These are phyloP conservation scores for Arthrobotrys megalospora DNA, from an alignment of 2,329 filamentous ascomycete species.

Conservation along the genomic window DNA sequence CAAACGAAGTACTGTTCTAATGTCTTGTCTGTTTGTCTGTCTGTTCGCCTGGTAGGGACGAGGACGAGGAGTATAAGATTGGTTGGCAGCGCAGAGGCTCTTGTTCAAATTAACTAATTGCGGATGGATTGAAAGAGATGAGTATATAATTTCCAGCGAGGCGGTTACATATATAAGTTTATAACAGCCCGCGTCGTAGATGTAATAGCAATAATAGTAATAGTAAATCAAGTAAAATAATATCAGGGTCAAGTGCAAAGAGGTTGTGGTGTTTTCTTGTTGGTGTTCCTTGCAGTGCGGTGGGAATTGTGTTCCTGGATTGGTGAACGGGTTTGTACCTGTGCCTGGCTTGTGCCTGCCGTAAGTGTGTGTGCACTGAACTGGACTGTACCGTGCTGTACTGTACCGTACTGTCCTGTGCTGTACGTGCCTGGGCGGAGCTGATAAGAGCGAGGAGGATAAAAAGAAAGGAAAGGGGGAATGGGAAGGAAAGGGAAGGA, in stretches of 20 bases:
- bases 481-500: neutral
- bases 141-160: constrained; percentile 25
- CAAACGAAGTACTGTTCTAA: neutral
- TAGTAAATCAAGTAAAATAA: neutral
- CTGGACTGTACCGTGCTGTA: neutral
- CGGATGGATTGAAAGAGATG: neutral
- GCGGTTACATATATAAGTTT: constrained; percentile 18
- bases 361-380: constrained; percentile 10
- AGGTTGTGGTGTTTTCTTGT: constrained; percentile 17
- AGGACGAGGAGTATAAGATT: too few species aligned
- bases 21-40: neutral
- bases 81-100: too few species aligned
- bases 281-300: constrained; percentile 46
- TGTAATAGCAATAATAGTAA: neutral
- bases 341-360: constrained; percentile 36
- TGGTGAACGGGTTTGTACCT: constrained; percentile 5
- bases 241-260: neutral
- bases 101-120: neutral
- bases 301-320: constrained; percentile 39
- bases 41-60: too few species aligned
- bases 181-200: constrained; percentile 5
- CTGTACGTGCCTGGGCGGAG: constrained; percentile 7
- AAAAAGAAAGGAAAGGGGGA: neutral
- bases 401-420: too few species aligned
- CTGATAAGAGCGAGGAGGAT: neutral